Base-by-base conservation (phyloP, 2,329 filamentous ascomycete species). In the Nigrospora osmanthi region DNA sequence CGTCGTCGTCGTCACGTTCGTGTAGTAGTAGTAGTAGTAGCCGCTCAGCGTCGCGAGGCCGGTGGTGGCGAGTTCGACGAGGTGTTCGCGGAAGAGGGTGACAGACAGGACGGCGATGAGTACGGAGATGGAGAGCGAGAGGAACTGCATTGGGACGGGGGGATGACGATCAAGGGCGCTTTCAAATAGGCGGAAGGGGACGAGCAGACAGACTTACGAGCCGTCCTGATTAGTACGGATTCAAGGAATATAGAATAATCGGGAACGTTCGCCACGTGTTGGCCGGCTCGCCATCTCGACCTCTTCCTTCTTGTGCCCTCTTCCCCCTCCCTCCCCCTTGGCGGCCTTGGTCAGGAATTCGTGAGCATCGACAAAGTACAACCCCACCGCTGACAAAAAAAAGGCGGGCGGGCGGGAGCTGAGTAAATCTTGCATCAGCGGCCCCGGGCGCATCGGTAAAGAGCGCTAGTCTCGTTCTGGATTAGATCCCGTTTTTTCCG, bases 71-170 rank as follows among this genome's bases (percentile, higher is more conserved):
- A 60, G 45, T 17, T 55, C 54, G 50, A 55, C 10, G 19, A 67
- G 51, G 40, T 58, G 57, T 42, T 63, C 57, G 45, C 55, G 52
- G 37, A 60, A 66, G 33, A 63, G 42, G 40, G 63, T 13, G 17
- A 66, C 51, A 6, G 68, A 69, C 43, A 60, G 47, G 49, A 68
- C 50, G 47, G 62, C 67, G 48, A 69, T 54, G 45, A 68, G 47
- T 50, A 67, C 55, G 45, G 67, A 65, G 43, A 68, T 55, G 40
- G 56, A 51, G 48, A 67, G 52, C 49, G 64, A 62, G 45, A 68
- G 43, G 49, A 57, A 50, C 61, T 60, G 67, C 68, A 71, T 71
- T 50, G 47, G 49, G 51, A 45, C 43, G 23, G 40, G 40, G 35
- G 36, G 40, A 6, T 13, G 17, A 39, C 35, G 12, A 38, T 39